Conservation (phyloP, 164 flowering plant genomes). For the Aristolochia contorta region DNA sequence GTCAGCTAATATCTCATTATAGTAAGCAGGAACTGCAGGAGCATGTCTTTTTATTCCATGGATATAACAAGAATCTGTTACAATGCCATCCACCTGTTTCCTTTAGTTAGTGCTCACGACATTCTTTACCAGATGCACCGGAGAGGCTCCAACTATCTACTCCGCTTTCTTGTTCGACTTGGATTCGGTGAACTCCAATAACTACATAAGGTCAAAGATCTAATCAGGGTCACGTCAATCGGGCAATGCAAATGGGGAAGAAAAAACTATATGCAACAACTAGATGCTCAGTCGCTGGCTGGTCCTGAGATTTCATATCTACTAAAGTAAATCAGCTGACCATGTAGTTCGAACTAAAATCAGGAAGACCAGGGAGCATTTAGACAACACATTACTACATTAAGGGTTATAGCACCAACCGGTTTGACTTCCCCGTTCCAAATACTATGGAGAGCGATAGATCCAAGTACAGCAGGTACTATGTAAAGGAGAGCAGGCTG, state of each 20-base stretch:
- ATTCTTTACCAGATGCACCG: constrained; percentile 1
- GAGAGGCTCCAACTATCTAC: constrained; percentile 6
- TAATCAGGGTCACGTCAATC: neutral
- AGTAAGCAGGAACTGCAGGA: no score
- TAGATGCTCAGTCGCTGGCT: no score
- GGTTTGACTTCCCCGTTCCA: constrained; percentile 92
- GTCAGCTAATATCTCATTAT: no score
- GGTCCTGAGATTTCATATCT: no score
- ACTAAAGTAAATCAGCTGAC: neutral
- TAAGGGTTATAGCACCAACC: constrained; percentile 36
- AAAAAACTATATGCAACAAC: neutral
- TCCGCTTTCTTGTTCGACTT: constrained; percentile 47
- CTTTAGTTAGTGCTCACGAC: neutral
- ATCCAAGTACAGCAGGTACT: constrained; percentile 89
- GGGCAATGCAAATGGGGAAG: neutral
- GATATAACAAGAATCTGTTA: constrained; percentile 9
- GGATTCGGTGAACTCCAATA: constrained; percentile 72
- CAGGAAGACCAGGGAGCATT: neutral
- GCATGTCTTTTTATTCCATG: neutral
- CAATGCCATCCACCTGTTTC: constrained; percentile 4
- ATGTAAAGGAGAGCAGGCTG: constrained; percentile 98
- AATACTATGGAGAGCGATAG: constrained; percentile 66
- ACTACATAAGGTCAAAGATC: constrained; percentile 23
- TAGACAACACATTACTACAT: neutral
- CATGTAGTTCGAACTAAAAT: neutral